Conservation (phyloP, 1,284 basidiomycete species). For the Ceratobasidium papillatum region DNA sequence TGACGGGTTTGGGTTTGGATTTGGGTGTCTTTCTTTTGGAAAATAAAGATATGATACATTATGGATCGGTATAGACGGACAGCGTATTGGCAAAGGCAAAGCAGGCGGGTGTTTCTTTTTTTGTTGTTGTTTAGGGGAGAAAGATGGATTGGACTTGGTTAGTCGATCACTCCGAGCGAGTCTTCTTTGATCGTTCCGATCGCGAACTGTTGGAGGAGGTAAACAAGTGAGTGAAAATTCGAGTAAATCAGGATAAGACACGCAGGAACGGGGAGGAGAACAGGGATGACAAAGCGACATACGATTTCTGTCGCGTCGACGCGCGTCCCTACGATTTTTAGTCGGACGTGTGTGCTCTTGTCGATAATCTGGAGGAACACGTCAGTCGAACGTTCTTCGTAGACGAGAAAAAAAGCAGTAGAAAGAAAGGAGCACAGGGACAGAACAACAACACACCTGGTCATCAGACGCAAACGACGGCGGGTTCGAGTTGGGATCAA, state of each 20-base stretch:
- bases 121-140: not conserved
- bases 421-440: slow-evolving; percentile 18
- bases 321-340: slow-evolving; percentile 96
- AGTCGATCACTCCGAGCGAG: slow-evolving; percentile 86
- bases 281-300: slow-evolving; percentile 51
- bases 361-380: slow-evolving; percentile 75
- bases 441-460: slow-evolving; percentile 61
- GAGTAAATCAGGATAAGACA: slow-evolving; percentile 23
- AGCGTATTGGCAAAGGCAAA: no score
- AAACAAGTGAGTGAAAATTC: not conserved
- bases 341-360: slow-evolving; percentile 89
- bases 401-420: not conserved
- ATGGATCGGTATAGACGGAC: not conserved
- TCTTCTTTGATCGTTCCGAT: slow-evolving; percentile 96
- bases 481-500: slow-evolving; percentile 92
- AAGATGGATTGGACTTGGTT: not conserved
- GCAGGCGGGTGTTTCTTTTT: not conserved
- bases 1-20: no score
- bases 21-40: not conserved
- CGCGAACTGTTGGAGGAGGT: slow-evolving; percentile 72
- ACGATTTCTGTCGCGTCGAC: slow-evolving; percentile 98
- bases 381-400: slow-evolving; percentile 10
- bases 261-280: not conserved
- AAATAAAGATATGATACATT: slow-evolving; percentile 10
- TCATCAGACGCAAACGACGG: slow-evolving; percentile 91